Conservation (phyloP, 441 rosid genomes). For the Omphalea diandra region DNA sequence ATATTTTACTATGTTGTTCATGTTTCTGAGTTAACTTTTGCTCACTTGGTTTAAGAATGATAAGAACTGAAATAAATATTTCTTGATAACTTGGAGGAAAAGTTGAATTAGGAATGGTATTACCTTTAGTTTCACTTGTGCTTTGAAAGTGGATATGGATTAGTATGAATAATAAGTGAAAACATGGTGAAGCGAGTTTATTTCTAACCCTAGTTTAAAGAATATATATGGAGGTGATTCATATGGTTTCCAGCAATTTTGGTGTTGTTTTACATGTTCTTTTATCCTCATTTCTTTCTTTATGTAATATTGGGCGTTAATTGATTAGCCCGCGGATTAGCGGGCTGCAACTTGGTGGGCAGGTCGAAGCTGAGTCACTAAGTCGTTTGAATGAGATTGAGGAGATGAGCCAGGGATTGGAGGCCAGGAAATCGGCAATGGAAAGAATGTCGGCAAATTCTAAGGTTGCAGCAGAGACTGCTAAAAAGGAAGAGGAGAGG, state of each 20-base stretch:
- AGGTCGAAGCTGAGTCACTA: constrained; percentile 76
- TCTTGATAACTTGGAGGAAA: no score
- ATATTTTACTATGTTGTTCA: no score
- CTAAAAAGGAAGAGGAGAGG: constrained; percentile 62
- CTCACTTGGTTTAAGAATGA: no score
- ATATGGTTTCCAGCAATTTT: constrained; percentile 10
- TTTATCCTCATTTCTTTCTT: background rate
- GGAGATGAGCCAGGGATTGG: constrained; percentile 70
- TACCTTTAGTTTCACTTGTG: background rate
- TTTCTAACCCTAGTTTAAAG: background rate
- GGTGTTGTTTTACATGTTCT: background rate
- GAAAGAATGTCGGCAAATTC: constrained; percentile 42
- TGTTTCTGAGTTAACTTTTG: no score
- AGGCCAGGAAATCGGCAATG: constrained; percentile 47
- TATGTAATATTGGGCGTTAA: constrained; percentile 41
- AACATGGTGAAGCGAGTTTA: background rate
- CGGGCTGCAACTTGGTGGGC: constrained; percentile 66
- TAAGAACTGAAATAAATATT: no score
- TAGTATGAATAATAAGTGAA: background rate
- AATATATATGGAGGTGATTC: background rate
- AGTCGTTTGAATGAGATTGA: constrained; percentile 70
- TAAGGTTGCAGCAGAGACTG: constrained; percentile 51
- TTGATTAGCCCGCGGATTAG: constrained; percentile 73
- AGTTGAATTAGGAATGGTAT: no score
- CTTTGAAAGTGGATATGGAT: background rate